phyloP scores from a whole-genome alignment of 345 rosid species.

The Camelina sativa region DNA sequence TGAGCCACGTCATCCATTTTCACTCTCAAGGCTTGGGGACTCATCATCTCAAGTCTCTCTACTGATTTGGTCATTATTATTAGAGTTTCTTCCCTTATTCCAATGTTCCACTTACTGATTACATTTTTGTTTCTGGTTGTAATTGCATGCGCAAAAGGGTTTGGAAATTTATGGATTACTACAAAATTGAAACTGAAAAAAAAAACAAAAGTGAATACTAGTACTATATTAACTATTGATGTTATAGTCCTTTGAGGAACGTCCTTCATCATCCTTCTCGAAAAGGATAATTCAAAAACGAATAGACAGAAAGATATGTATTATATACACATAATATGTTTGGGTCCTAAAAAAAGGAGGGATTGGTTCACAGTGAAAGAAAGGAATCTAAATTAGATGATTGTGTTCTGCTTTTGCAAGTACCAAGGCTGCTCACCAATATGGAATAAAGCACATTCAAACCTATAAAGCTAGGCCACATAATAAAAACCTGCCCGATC shows the following conservation, averaged over 20 bases:
- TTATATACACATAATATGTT: not conserved
- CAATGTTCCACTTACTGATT: not conserved
- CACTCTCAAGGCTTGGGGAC: slow-evolving; percentile 10
- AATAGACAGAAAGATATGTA: slow-evolving; percentile 2
- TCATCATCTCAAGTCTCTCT: slow-evolving; percentile 8
- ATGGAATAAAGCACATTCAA: slow-evolving; percentile 72
- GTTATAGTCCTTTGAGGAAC: not conserved
- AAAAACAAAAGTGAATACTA: not conserved
- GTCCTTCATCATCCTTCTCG: not conserved
- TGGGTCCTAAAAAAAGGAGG: slow-evolving; percentile 22
- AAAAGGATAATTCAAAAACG: slow-evolving; percentile 20
- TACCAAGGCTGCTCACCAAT: slow-evolving; percentile 67
- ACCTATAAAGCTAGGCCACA: slow-evolving; percentile 48
- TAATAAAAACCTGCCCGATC: slow-evolving; percentile 20
- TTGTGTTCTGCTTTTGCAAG: slow-evolving; percentile 63
- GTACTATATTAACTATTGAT: not conserved
- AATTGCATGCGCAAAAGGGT: not conserved
- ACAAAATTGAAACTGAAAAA: not conserved
- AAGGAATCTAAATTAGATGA: slow-evolving; percentile 61
- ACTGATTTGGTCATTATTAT: slow-evolving; percentile 33
- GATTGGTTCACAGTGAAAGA: slow-evolving; percentile 60
- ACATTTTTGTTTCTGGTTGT: not conserved
- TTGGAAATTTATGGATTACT: not conserved
- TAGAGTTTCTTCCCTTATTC: not conserved
- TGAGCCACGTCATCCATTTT: slow-evolving; percentile 34